Evolutionary conservation across 1,284 basidiomycete genomes (phyloP).

Genomic region (Rugosomyces carneus): DNA sequence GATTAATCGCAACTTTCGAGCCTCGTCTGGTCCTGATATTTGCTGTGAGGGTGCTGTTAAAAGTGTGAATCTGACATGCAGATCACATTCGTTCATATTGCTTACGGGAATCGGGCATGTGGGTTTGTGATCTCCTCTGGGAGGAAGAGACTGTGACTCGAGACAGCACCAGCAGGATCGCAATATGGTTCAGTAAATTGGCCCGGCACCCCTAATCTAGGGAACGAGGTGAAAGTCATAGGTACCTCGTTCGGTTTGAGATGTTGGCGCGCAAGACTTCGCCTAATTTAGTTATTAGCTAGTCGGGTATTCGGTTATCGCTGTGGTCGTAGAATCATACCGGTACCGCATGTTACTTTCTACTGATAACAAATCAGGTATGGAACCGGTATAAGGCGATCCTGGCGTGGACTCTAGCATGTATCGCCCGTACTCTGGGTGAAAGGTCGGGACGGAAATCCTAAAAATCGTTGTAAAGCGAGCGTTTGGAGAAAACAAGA

Average conservation of each 20-base stretch:
- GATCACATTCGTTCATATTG: conserved; percentile 18
- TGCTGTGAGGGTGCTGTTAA: conserved; percentile 81
- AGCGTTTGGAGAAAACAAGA: conserved; percentile 10
- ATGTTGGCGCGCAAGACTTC: conserved; percentile 79
- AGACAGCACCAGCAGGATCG: conserved; percentile 67
- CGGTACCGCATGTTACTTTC: conserved; percentile 93
- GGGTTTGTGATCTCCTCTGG: conserved; percentile 96
- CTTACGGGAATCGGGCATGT: conserved; percentile 94
- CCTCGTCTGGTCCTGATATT: conserved; percentile 91
- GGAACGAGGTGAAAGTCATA: conserved; percentile 93
- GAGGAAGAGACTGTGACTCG: conserved; percentile 89
- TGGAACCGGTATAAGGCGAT: conserved; percentile 84
- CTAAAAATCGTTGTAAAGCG: conserved; percentile 32
- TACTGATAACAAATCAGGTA: conserved; percentile 82
- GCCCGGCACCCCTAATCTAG: conserved; percentile 83
- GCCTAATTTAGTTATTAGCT: conserved; percentile 41
- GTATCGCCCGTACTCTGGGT: conserved; percentile 97
- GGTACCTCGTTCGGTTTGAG: conserved; percentile 86
- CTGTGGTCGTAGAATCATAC: conserved; percentile 29
- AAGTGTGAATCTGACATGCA: conserved; percentile 7
- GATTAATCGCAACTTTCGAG: conserved; percentile 93
- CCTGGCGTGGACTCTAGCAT: conserved; percentile 99
- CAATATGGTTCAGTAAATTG: conserved; percentile 90
- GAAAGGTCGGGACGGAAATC: conserved; percentile 83
- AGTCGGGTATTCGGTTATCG: not conserved